Base-by-base conservation (phyloP, 2,329 filamentous ascomycete genomes). In the Sporothrix pseudoabietina region DNA sequence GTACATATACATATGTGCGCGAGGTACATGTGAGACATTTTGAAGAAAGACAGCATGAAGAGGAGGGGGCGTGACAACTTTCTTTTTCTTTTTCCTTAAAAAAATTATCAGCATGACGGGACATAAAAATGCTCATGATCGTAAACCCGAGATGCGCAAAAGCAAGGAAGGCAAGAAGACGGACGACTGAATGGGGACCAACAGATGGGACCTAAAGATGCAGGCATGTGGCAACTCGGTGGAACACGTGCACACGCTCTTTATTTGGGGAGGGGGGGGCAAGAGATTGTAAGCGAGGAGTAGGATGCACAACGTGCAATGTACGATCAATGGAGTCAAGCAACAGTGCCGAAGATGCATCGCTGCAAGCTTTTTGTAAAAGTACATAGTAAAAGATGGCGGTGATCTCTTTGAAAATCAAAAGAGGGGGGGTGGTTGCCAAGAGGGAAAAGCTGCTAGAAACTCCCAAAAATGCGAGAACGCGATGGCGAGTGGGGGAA, bases 151-250 rank as follows among this genome's bases (percentile, higher is more conserved):
- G 55, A 59, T 55, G 55, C n/a, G 52, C n/a, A 10, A 12, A 59
- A 35, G 26, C 30, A 49, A 14, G 44, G 52, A 19, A 55, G 12
- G 52, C 22, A 26, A 26, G 52, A 26, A 16, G 7, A 49, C 5
- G 47, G 47, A 52, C 16, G 47, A n/a, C 16, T 6, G 52, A 0
- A 22, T 1, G 52, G 52, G 12, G 52, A n/a, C 26, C 9, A 16
- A 19, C 16, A 52, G 16, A n/a, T 7, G 49, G 49, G 16, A 19
- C 19, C 8, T 26, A 22, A 30, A 6, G 59, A 41, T 65, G 35
- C 39, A 65, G 35, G 59, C 59, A 65, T 65, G 59, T 65, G 59
- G 59, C 35, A n/a, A 44, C 4, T 65, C 26, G 59, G 22, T n/a
- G 35, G 39, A 59, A 59, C 55, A 65, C 35, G 39, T 44, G 59